Conservation (phyloP, 2,329 filamentous ascomycete genomes). For the Meredithiella fracta region DNA sequence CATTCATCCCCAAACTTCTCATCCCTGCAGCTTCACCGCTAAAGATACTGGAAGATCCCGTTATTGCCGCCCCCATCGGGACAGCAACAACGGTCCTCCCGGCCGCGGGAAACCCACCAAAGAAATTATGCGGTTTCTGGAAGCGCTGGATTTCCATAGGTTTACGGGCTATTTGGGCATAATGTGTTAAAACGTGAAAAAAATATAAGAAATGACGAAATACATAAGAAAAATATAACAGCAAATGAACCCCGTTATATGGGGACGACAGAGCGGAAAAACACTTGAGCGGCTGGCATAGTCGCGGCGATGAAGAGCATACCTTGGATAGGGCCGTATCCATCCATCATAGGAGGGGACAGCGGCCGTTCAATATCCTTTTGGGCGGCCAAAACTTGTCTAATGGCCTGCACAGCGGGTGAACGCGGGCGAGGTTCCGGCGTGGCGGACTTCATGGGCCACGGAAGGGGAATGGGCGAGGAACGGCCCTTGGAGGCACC, state of each 20-base stretch:
- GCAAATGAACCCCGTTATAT: neutral
- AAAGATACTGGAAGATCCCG: too few species aligned
- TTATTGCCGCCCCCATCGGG: neutral
- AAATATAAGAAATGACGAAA: neutral
- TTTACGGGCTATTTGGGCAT: neutral
- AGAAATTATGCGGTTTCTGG: neutral
- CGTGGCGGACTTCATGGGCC: too few species aligned
- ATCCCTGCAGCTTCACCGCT: neutral
- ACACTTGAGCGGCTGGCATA: neutral
- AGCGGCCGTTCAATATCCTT: neutral
- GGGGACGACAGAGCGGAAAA: too few species aligned
- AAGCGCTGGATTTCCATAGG: neutral
- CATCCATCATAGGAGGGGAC: neutral
- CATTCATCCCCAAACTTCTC: neutral
- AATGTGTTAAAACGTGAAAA: too few species aligned
- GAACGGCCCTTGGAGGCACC: neutral
- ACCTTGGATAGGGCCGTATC: constrained; percentile 6
- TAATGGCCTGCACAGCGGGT: neutral
- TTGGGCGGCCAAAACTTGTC: neutral
- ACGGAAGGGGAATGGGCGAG: neutral
- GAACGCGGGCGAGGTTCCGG: too few species aligned
- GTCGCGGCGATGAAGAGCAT: neutral
- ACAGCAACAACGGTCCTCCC: neutral
- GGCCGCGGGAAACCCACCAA: neutral
- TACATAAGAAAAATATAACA: neutral